Conservation (phyloP, 768 basidiomycete species). For the Tricholoma terreum region DNA sequence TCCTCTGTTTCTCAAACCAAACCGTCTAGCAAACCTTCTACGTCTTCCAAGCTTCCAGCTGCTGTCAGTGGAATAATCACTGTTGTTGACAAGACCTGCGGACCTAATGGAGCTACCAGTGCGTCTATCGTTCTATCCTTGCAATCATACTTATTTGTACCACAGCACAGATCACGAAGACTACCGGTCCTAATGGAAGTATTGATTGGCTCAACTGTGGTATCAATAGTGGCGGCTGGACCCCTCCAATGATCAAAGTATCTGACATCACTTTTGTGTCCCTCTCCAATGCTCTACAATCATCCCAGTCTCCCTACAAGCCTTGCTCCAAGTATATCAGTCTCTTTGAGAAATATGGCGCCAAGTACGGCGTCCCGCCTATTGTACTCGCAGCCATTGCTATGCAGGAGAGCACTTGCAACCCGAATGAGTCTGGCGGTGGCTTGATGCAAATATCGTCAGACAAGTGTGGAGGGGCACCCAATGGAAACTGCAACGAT, state of each 20-base stretch:
- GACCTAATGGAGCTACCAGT: conserved; percentile 50
- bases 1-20: conserved; percentile 5
- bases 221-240: conserved; percentile 62
- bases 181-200: conserved; percentile 66
- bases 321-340: conserved; percentile 49
- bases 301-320: conserved; percentile 51
- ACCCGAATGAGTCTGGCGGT: conserved; percentile 61
- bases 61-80: conserved; percentile 27
- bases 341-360: conserved; percentile 59
- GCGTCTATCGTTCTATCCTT: conserved; percentile 12
- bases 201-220: conserved; percentile 82
- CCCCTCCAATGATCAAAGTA: conserved; percentile 59
- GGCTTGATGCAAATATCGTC: conserved; percentile 80
- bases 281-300: conserved; percentile 46
- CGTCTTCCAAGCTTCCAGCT: conserved; percentile 3
- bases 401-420: conserved; percentile 82
- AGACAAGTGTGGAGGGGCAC: conserved; percentile 70
- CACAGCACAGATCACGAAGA: conserved; percentile 45
- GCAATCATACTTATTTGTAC: background rate
- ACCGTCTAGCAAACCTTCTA: conserved; percentile 11
- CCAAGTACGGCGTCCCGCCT: conserved; percentile 52
- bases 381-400: conserved; percentile 84
- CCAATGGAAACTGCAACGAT: conserved; percentile 44
- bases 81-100: conserved; percentile 41
- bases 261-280: conserved; percentile 47